phyloP scores from a whole-genome alignment of 2,329 filamentous ascomycete species.

The Sporothrix curviconia region DNA sequence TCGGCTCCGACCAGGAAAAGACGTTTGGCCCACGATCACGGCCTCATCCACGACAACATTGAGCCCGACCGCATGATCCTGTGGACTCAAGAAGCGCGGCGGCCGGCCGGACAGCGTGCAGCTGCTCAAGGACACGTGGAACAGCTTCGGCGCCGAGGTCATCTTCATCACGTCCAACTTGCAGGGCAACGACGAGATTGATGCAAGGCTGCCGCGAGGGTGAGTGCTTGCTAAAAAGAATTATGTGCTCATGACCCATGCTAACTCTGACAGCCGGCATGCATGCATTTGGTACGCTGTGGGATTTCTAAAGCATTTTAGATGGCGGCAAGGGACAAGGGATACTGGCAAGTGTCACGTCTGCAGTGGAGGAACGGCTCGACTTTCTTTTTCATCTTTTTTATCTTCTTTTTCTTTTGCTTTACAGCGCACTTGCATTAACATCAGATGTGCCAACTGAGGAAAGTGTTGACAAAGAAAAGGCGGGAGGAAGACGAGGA shows the following conservation, averaged over 20 bases:
- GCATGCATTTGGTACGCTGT: conserved; percentile 34
- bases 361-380: too few species aligned
- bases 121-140: conserved; percentile 34
- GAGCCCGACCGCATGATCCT: conserved; percentile 36
- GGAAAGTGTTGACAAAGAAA: too few species aligned
- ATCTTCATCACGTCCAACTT: conserved; percentile 38
- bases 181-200: conserved; percentile 37
- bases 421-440: too few species aligned
- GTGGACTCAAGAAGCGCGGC: conserved; percentile 37
- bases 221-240: conserved; percentile 20
- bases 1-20: conserved; percentile 35
- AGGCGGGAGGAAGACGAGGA: background rate
- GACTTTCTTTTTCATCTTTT: too few species aligned
- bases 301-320: conserved; percentile 29
- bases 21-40: conserved; percentile 36
- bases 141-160: conserved; percentile 35
- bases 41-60: conserved; percentile 34
- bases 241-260: conserved; percentile 9
- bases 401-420: background rate
- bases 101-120: conserved; percentile 33
- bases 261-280: conserved; percentile 27
- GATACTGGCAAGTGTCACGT: background rate
- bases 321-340: background rate
- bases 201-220: conserved; percentile 35
- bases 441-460: too few species aligned